phyloP scores from a whole-genome alignment of 257 asterid genomes.

The Solanum pinnatisectum region DNA sequence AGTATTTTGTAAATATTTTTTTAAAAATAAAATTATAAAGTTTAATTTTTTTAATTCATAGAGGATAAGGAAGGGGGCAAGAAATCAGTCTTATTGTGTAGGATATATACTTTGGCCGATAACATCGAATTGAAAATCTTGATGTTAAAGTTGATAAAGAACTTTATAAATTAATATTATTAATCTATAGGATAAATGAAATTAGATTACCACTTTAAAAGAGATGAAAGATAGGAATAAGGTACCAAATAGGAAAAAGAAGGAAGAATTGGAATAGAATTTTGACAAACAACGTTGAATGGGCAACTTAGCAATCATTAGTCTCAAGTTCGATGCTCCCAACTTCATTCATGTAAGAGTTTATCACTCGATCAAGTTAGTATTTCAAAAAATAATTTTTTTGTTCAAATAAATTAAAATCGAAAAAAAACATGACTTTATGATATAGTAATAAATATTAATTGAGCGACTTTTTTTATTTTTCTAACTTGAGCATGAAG shows the following conservation, averaged over 20 bases:
- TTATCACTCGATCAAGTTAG: too few species aligned
- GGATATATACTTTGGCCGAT: not conserved
- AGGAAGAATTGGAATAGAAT: not conserved
- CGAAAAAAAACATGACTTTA: too few species aligned
- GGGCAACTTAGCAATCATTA: not conserved
- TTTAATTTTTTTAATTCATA: not conserved
- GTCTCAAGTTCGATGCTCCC: not conserved
- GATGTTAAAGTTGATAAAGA: not conserved
- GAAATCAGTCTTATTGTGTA: not conserved
- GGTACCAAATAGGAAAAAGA: not conserved
- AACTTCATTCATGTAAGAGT: not conserved
- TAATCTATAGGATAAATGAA: not conserved
- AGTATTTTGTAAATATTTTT: not conserved
- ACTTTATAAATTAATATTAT: not conserved
- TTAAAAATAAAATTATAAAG: not conserved
- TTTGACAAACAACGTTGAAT: not conserved
- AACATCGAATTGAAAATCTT: not conserved
- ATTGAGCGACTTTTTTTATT: not conserved
- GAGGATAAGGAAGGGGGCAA: not conserved
- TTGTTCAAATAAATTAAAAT: not conserved
- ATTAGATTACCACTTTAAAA: not conserved
- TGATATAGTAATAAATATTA: too few species aligned
- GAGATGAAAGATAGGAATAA: not conserved
- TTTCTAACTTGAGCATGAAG: not conserved
- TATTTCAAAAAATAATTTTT: not conserved